phyloP scores from a whole-genome alignment of 164 flowering plant genomes.

The Berberis thunbergii region DNA sequence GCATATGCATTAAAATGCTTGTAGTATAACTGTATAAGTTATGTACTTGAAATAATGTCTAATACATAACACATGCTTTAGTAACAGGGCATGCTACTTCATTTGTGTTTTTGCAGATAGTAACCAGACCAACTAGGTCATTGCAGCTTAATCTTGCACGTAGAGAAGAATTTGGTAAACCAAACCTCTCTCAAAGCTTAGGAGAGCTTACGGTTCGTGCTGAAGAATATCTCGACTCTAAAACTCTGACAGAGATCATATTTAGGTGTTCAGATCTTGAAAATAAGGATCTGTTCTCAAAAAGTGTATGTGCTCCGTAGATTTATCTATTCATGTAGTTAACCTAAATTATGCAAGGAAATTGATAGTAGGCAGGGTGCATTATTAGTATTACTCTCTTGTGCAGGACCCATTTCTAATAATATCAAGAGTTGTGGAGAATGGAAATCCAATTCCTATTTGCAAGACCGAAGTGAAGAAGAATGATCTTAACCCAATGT shows the following conservation, averaged over 20 bases:
- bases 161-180: conserved; percentile 24
- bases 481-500: conserved; percentile 69
- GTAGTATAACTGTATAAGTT: too few relatives aligned
- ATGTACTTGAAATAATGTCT: too few relatives aligned
- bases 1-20: too few relatives aligned
- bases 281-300: conserved; percentile 68
- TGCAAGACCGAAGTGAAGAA: conserved; percentile 85
- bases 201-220: conserved; percentile 66
- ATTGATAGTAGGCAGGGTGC: not conserved
- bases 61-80: not conserved
- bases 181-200: conserved; percentile 17
- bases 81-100: not conserved
- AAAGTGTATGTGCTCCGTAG: conserved; percentile 44
- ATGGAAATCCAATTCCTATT: conserved; percentile 63
- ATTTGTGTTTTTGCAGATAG: conserved; percentile 44
- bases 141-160: conserved; percentile 52
- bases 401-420: conserved; percentile 77
- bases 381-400: conserved; percentile 5
- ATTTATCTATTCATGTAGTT: not conserved
- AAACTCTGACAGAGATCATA: conserved; percentile 49
- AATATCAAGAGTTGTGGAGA: conserved; percentile 66
- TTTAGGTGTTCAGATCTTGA: conserved; percentile 74
- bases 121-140: conserved; percentile 43
- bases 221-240: conserved; percentile 59
- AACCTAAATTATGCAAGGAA: conserved; percentile 6